Base-by-base conservation (phyloP, 352 stramenopile genomes). In the Phytophthora nicotianae region DNA sequence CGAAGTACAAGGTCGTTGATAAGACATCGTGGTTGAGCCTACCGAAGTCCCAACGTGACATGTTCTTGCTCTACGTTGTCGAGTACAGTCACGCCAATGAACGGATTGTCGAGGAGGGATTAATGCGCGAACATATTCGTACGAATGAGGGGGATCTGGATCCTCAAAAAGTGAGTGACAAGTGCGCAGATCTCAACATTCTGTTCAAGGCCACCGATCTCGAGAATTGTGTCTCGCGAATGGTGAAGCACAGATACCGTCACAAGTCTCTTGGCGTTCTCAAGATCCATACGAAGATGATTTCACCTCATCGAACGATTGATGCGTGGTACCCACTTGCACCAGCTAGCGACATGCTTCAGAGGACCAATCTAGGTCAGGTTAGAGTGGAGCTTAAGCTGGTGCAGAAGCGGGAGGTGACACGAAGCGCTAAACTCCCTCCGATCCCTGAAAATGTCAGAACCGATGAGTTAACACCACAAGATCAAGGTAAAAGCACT, bases 41-140 rank as follows among this genome's bases (percentile, higher is more conserved):
- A 16, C 72, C 79, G 0, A 79, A 62, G 53, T 47, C 54, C 6
- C 68, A 77, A 2, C 83, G 83, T 21, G 83, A 91, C 42, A 35
- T 89, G 2, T 90, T 91, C 37, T 52, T 91, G 50, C 58, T 91
- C 3, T 91, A 90, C 24, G 83, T 90, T 35, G 60, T 91, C 11
- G 80, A 90, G 62, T 91, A 90, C 24, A 69, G 68, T 35, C 72
- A 90, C 47, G 62, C 65, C 4, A 72, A 83, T 37, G 83, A 91
- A 58, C 72, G 72, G 10, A 81, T 90, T 48, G 70, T 79, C 19
- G 83, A 91, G 33, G 81, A 89, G 68, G 65, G 73, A 0, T 60
- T 91, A 47, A 64, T 89, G 23, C 76, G 83, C 14, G 83, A 86
- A 20, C 65, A 90, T 35, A 63, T 91, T 35, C 78, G 77, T 0